Conservation (phyloP, 169 alveolate species). For the Babesia sp. region DNA sequence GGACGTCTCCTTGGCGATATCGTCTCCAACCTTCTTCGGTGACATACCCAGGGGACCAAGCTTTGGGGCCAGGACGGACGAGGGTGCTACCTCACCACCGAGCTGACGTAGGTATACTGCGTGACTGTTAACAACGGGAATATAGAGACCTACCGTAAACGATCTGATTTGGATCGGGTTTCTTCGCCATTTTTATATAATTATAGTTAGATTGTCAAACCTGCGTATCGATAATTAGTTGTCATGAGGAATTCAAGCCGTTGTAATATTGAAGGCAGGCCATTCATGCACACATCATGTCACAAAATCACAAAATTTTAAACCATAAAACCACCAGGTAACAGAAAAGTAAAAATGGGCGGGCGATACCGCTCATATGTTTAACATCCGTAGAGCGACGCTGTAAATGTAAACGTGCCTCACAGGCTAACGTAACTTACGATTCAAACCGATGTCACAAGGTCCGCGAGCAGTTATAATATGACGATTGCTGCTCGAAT, state of each 20-base stretch:
- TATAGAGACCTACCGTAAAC: slow-evolving; percentile 69
- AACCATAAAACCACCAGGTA: no score
- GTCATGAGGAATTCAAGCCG: background rate
- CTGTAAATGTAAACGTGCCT: background rate
- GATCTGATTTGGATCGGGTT: slow-evolving; percentile 80
- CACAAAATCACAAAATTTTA: background rate
- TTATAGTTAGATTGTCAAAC: background rate
- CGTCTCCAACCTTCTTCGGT: slow-evolving; percentile 97
- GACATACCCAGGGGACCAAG: slow-evolving; percentile 97
- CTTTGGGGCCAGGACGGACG: slow-evolving; percentile 97
- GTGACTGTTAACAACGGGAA: background rate
- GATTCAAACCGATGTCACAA: background rate
- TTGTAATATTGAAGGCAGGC: no score
- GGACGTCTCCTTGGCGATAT: slow-evolving; percentile 94
- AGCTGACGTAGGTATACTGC: slow-evolving; percentile 92
- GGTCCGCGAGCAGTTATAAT: slow-evolving; percentile 11
- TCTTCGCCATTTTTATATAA: slow-evolving; percentile 71
- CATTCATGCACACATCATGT: background rate
- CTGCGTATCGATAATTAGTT: background rate
- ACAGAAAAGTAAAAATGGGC: no score
- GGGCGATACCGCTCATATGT: no score
- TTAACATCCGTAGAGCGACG: background rate
- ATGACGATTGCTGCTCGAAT: background rate
- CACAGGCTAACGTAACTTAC: slow-evolving; percentile 20
- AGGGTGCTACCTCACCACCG: slow-evolving; percentile 97